phyloP scores from a whole-genome alignment of 805 yeast species.

The Teunomyces panamensis region DNA sequence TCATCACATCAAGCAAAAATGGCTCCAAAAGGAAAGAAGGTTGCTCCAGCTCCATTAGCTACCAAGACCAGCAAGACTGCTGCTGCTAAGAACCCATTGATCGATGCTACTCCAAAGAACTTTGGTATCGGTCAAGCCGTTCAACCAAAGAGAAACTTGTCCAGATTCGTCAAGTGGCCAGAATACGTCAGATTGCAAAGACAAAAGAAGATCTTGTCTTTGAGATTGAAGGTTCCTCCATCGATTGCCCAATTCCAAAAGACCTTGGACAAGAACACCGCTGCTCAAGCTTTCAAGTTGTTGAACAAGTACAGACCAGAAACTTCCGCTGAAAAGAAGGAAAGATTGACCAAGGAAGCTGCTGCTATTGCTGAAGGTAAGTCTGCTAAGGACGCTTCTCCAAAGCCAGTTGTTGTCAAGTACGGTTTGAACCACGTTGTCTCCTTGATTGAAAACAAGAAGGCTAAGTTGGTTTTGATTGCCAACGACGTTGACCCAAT shows the following conservation, averaged over 20 bases:
- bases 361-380: conserved; percentile 98
- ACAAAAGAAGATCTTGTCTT: conserved; percentile 92
- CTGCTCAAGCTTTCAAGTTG: conserved; percentile 93
- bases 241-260: conserved; percentile 95
- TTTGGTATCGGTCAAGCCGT: conserved; percentile 95
- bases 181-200: conserved; percentile 97
- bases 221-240: conserved; percentile 99
- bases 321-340: conserved; percentile 96
- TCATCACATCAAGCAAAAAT: conserved; percentile 17
- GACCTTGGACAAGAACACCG: conserved; percentile 98
- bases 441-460: conserved; percentile 95
- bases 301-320: conserved; percentile 99
- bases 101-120: conserved; percentile 86
- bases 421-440: conserved; percentile 99
- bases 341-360: conserved; percentile 97
- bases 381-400: conserved; percentile 93
- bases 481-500: conserved; percentile 99
- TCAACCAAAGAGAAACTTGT: conserved; percentile 94
- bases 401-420: conserved; percentile 95
- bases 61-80: conserved; percentile 47
- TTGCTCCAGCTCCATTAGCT: conserved; percentile 98
- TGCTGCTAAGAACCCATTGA: conserved; percentile 70
- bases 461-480: conserved; percentile 94
- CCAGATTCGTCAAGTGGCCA: conserved; percentile 99
- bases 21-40: conserved; percentile 65